A percentile compares a stretch with the other conserved stretches of the same genome.
phyloP scores from a whole-genome alignment of 768 basidiomycete genomes.

The Calocybe cyanea region DNA sequence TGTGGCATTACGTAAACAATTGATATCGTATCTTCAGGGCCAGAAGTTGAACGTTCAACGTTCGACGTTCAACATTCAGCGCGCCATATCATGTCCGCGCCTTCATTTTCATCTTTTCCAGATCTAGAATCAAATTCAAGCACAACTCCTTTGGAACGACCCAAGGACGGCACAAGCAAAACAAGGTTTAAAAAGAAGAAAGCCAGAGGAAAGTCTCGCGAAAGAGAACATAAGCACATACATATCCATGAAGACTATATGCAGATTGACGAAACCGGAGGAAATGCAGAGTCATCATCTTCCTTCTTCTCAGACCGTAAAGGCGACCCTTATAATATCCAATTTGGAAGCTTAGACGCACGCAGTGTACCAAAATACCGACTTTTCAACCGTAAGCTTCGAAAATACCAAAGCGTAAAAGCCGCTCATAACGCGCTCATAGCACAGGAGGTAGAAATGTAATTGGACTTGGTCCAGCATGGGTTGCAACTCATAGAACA shows the following conservation, averaged over 20 bases:
- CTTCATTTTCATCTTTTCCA: slow-evolving; percentile 70
- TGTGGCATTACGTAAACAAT: slow-evolving; percentile 8
- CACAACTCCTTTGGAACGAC: slow-evolving; percentile 16
- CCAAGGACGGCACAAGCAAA: slow-evolving; percentile 20
- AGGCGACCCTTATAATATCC: slow-evolving; percentile 63
- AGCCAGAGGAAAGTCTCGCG: slow-evolving; percentile 11
- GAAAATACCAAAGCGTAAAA: not conserved
- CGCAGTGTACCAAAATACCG: slow-evolving; percentile 67
- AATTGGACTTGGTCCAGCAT: slow-evolving; percentile 54
- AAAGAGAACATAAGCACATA: slow-evolving; percentile 25
- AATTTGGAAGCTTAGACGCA: slow-evolving; percentile 61
- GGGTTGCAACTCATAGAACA: slow-evolving; percentile 41
- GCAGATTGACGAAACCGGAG: slow-evolving; percentile 20
- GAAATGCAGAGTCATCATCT: slow-evolving; percentile 24
- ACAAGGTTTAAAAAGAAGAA: slow-evolving; percentile 15
- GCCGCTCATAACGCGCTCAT: slow-evolving; percentile 36
- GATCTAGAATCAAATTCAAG: slow-evolving; percentile 48
- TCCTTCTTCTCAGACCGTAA: slow-evolving; percentile 62
- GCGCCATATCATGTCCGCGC: slow-evolving; percentile 56
- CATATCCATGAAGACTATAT: slow-evolving; percentile 15
- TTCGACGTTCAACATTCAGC: too few species aligned
- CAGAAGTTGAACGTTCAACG: not conserved
- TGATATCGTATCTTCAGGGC: not conserved
- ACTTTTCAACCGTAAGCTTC: slow-evolving; percentile 50
- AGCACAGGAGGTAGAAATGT: slow-evolving; percentile 56